Conservation (phyloP, 73 alveolate genomes). For the Paramecium pentaurelia region DNA sequence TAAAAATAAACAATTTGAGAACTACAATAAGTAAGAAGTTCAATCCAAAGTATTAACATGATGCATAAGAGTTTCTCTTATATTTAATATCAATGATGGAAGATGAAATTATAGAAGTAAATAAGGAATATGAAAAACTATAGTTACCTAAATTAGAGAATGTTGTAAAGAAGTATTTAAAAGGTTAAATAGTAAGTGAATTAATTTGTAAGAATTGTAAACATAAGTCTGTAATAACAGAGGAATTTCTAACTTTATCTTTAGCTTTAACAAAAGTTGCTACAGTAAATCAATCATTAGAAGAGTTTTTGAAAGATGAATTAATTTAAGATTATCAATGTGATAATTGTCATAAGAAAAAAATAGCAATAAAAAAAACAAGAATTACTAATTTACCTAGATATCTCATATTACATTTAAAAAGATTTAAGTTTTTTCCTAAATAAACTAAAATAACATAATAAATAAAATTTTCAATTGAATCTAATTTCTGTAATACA, state of each 20-base stretch:
- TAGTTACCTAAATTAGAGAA: neutral
- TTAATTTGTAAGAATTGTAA: slow-evolving; percentile 13
- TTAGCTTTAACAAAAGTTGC: neutral
- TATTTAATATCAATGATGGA: neutral
- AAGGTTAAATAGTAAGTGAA: neutral
- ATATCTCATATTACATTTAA: neutral
- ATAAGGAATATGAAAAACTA: neutral
- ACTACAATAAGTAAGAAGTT: neutral
- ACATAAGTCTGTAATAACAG: neutral
- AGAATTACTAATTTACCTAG: neutral
- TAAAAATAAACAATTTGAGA: neutral
- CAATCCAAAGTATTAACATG: slow-evolving; percentile 27
- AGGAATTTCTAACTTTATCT: slow-evolving; percentile 19
- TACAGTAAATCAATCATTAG: neutral
- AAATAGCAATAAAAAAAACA: neutral
- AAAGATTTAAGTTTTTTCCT: slow-evolving; percentile 31
- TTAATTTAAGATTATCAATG: slow-evolving; percentile 10
- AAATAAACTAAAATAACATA: neutral
- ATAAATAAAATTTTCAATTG: neutral
- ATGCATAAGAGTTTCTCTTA: slow-evolving; percentile 7
- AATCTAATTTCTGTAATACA: neutral
- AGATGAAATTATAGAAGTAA: neutral
- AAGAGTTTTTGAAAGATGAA: slow-evolving; percentile 40
- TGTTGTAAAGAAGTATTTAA: neutral
- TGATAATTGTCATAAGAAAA: slow-evolving; percentile 8